A percentile compares a stretch with the other conserved stretches of the same genome.
phyloP scores from a whole-genome alignment of 495 filamentous ascomycete species.

The Podospora didyma region DNA sequence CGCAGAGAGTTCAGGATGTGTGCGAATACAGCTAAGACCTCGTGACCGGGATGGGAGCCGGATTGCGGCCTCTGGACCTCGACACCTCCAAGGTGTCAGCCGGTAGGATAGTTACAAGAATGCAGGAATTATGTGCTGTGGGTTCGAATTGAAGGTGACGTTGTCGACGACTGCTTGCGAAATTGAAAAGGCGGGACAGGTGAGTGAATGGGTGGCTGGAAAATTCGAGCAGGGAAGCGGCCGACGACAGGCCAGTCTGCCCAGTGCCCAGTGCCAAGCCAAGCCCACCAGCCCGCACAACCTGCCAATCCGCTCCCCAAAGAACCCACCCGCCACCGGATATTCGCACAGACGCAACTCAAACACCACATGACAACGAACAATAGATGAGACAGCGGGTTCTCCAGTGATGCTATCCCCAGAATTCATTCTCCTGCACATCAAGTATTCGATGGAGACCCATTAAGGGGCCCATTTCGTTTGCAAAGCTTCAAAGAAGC shows the following conservation, averaged over 20 bases:
- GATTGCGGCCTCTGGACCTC: conserved; percentile 3
- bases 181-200: conserved; percentile 25
- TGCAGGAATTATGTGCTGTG: conserved; percentile 19
- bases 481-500: no score
- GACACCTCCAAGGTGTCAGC: not conserved
- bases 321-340: not conserved
- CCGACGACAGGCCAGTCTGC: not conserved
- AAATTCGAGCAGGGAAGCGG: conserved; percentile 12
- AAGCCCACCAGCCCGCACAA: no score
- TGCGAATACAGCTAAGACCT: no score
- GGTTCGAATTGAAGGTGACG: conserved; percentile 15
- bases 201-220: conserved; percentile 25
- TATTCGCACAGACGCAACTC: not conserved
- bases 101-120: conserved; percentile 24
- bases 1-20: conserved; percentile 4
- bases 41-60: not conserved
- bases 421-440: no score
- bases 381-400: no score
- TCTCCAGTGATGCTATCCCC: no score
- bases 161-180: conserved; percentile 8
- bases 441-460: no score
- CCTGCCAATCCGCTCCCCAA: not conserved
- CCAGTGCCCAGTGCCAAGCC: no score
- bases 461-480: no score
- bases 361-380: no score